These are phyloP conservation scores for Aspergillus fischeri DNA, from an alignment of 2,329 filamentous ascomycete species.

Conservation along the genomic window DNA sequence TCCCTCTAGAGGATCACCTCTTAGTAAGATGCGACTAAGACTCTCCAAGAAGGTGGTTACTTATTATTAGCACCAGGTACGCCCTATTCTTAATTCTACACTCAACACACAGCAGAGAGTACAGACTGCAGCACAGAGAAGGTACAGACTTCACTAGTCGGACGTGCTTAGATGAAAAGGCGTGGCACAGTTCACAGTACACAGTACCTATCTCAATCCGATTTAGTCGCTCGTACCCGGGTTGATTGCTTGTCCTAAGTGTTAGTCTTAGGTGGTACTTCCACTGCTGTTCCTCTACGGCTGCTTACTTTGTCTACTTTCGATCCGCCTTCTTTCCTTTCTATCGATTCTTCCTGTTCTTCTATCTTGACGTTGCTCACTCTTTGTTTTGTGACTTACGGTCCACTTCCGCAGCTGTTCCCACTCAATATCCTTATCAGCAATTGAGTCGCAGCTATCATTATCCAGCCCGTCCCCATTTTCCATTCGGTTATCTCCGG, in stretches of 20 bases:
- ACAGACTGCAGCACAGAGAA: no score
- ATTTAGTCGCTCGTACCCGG: not conserved
- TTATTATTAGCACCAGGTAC: not conserved
- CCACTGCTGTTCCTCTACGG: constrained; percentile 1
- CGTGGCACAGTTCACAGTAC: not conserved
- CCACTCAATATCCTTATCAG: constrained; percentile 16
- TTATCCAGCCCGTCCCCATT: not conserved
- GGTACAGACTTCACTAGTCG: not conserved
- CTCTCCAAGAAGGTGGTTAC: not conserved
- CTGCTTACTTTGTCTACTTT: not conserved
- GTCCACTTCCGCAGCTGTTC: not conserved
- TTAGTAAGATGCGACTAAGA: not conserved
- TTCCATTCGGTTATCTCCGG: constrained; percentile 27
- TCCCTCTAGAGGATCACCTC: not conserved
- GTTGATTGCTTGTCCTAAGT: not conserved
- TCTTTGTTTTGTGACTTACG: not conserved
- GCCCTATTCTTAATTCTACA: not conserved
- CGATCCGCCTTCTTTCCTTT: constrained; percentile 3
- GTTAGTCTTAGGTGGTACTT: not conserved
- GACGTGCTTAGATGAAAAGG: not conserved
- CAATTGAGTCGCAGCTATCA: constrained; percentile 18
- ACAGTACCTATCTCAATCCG: not conserved
- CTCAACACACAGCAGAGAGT: not conserved
- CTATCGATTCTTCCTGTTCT: constrained; percentile 2
- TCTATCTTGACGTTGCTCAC: not conserved